phyloP scores from a whole-genome alignment of 495 filamentous ascomycete species.

The Polyplosphaeria fusca region DNA sequence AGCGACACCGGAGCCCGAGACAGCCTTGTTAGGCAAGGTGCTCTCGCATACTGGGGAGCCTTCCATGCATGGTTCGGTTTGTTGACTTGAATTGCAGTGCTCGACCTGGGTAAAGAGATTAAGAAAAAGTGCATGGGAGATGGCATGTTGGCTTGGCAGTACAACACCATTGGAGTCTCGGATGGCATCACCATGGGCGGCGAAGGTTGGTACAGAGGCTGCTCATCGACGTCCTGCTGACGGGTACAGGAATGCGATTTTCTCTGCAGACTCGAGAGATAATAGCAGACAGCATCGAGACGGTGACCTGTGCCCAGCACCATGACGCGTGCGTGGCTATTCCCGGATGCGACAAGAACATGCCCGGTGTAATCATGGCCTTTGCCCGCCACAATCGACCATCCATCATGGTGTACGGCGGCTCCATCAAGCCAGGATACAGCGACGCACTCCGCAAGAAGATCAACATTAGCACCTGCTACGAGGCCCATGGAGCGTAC shows the following conservation, averaged over 20 bases:
- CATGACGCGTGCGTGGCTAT: conserved; percentile 95
- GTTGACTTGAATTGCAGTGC: too few relatives aligned
- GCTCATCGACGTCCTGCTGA: conserved; percentile 20
- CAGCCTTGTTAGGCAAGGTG: too few relatives aligned
- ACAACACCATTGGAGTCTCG: conserved; percentile 90
- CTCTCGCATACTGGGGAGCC: too few relatives aligned
- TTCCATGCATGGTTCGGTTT: too few relatives aligned
- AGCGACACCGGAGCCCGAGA: too few relatives aligned
- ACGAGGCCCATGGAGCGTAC: conserved; percentile 87
- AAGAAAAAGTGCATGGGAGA: conserved; percentile 78
- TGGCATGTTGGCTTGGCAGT: conserved; percentile 88
- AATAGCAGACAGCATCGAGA: conserved; percentile 94
- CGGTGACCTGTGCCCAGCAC: conserved; percentile 69
- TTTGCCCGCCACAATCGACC: conserved; percentile 91
- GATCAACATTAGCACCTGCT: conserved; percentile 88
- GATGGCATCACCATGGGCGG: conserved; percentile 97
- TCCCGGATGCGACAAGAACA: conserved; percentile 98
- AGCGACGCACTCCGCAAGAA: conserved; percentile 70
- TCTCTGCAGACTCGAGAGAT: conserved; percentile 93
- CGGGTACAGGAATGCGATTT: conserved; percentile 80
- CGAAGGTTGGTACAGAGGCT: conserved; percentile 58
- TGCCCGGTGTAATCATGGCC: conserved; percentile 85
- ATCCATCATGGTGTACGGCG: conserved; percentile 81
- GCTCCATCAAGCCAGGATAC: conserved; percentile 83
- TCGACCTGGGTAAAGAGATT: conserved; percentile 84